These are phyloP conservation scores for Alnus glutinosa DNA, from an alignment of 306 rosid genomes.

Conservation along the genomic window DNA sequence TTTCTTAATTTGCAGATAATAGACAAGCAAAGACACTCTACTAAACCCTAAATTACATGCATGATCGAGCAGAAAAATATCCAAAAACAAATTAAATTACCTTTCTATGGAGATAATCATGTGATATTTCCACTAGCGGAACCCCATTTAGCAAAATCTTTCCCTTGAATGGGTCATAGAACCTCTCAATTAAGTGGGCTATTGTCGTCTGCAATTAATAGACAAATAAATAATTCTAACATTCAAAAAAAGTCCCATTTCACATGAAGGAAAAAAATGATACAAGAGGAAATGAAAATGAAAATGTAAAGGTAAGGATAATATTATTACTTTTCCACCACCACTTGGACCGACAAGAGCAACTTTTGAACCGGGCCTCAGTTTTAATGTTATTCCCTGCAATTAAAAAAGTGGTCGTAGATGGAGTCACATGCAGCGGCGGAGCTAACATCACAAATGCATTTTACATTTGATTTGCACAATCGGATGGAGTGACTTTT, in stretches of 20 bases:
- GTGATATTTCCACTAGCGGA: slow-evolving; percentile 77
- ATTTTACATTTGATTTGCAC: too few species aligned
- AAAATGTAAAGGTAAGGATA: not conserved
- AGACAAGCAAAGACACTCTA: not conserved
- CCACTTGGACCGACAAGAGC: slow-evolving; percentile 97
- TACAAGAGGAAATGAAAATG: not conserved
- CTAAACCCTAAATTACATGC: slow-evolving; percentile 1
- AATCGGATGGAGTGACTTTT: too few species aligned
- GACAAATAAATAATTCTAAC: slow-evolving; percentile 16
- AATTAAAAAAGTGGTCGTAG: slow-evolving; percentile 6
- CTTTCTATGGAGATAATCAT: slow-evolving; percentile 73
- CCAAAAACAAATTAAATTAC: slow-evolving; percentile 29
- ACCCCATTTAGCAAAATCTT: slow-evolving; percentile 67
- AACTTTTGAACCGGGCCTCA: slow-evolving; percentile 72
- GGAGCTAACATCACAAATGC: too few species aligned
- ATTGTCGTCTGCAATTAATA: slow-evolving; percentile 83
- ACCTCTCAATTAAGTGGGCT: slow-evolving; percentile 87
- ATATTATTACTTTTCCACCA: slow-evolving; percentile 69
- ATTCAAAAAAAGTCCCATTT: not conserved
- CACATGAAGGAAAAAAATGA: not conserved
- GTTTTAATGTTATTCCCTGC: slow-evolving; percentile 73
- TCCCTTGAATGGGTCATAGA: slow-evolving; percentile 81
- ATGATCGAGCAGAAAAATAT: not conserved
- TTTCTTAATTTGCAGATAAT: not conserved
- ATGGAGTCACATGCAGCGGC: not conserved